Conservation (phyloP, 805 yeast genomes). For the Teunomyces panamensis region DNA sequence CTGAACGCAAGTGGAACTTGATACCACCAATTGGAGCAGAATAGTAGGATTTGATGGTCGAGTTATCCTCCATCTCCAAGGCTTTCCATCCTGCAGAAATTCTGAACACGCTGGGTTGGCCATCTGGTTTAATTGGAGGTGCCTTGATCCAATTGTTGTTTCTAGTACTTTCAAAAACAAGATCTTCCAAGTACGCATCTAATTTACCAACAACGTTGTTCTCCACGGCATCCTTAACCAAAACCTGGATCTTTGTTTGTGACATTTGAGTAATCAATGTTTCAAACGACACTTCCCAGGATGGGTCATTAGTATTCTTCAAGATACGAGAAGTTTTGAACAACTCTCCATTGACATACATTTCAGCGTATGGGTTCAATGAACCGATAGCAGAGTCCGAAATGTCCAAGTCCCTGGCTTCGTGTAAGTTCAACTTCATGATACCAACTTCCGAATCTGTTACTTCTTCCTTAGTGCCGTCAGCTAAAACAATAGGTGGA, state of each 20-base stretch:
- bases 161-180: constrained; percentile 46
- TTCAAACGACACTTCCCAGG: constrained; percentile 66
- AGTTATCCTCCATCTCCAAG: constrained; percentile 47
- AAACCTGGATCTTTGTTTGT: constrained; percentile 50
- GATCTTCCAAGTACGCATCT: constrained; percentile 51
- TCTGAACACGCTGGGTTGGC: constrained; percentile 37
- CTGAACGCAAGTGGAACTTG: constrained; percentile 56
- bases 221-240: constrained; percentile 60
- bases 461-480: constrained; percentile 47
- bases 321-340: constrained; percentile 58
- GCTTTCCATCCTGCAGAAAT: constrained; percentile 71
- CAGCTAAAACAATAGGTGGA: constrained; percentile 42
- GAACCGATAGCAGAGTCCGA: constrained; percentile 49
- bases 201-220: constrained; percentile 53
- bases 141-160: constrained; percentile 51
- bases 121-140: constrained; percentile 35
- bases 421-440: constrained; percentile 58
- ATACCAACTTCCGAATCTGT: constrained; percentile 74
- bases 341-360: constrained; percentile 55
- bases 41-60: constrained; percentile 41
- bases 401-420: constrained; percentile 56
- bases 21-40: constrained; percentile 67
- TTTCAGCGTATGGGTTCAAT: constrained; percentile 66
- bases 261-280: constrained; percentile 60
- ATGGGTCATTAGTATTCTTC: constrained; percentile 68